A percentile compares a stretch with the other conserved stretches of the same genome.
These are phyloP conservation scores for Salvia splendens DNA, from an alignment of 257 asterid genomes.

Conservation along the genomic window DNA sequence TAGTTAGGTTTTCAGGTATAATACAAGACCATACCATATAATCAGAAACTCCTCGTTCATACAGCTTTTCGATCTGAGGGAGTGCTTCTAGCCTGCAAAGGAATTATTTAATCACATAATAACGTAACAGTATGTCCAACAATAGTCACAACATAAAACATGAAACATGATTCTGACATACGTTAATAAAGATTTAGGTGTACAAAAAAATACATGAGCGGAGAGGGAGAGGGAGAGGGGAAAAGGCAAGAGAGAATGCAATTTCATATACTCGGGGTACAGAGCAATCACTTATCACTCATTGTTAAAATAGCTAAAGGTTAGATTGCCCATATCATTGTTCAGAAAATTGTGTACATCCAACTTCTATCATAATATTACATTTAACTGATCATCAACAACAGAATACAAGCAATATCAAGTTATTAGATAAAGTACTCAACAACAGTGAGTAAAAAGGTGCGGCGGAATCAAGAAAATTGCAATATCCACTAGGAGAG, in stretches of 20 bases:
- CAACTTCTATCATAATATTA: constrained; percentile 13
- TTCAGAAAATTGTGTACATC: background rate
- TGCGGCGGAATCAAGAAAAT: background rate
- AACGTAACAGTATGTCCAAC: constrained; percentile 7
- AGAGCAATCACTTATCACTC: constrained; percentile 9
- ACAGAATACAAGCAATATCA: background rate
- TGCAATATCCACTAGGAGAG: constrained; percentile 5
- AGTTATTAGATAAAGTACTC: constrained; percentile 4
- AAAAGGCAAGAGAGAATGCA: background rate
- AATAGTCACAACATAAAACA: constrained; percentile 3
- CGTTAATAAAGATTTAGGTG: constrained; percentile 4
- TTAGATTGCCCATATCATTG: background rate
- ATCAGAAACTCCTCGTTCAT: constrained; percentile 86
- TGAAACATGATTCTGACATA: constrained; percentile 3
- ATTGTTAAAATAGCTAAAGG: background rate
- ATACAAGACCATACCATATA: constrained; percentile 64
- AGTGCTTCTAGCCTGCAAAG: constrained; percentile 68
- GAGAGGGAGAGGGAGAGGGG: background rate
- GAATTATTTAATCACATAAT: constrained; percentile 6
- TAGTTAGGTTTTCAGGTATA: constrained; percentile 26
- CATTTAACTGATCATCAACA: background rate
- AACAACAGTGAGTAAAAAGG: background rate
- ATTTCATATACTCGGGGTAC: constrained; percentile 1
- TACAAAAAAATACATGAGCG: background rate
- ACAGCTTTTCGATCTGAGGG: constrained; percentile 65